These are phyloP conservation scores for Ogataea corticis DNA, from an alignment of 805 yeast genomes.

Conservation along the genomic window DNA sequence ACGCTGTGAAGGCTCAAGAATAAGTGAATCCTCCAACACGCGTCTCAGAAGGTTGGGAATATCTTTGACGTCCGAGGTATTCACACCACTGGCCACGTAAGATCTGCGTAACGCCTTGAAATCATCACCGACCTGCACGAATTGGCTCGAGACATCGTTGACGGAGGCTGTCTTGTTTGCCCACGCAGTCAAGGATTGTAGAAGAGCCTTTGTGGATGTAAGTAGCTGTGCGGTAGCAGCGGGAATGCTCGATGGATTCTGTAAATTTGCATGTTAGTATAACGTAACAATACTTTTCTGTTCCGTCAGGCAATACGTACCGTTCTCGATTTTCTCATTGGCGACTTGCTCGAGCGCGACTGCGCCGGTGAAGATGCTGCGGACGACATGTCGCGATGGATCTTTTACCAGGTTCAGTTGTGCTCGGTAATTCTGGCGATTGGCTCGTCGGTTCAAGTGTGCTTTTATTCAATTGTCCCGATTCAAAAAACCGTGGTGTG, in stretches of 20 bases:
- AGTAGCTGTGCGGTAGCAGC: slow-evolving; percentile 57
- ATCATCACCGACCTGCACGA: slow-evolving; percentile 91
- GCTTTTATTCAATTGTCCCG: no score
- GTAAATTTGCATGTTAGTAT: no score
- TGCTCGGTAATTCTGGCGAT: no score
- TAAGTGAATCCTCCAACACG: slow-evolving; percentile 81
- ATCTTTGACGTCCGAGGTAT: slow-evolving; percentile 81
- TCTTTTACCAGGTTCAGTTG: no score
- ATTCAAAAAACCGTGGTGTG: background rate
- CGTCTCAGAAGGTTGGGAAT: slow-evolving; percentile 81
- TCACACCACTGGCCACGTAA: slow-evolving; percentile 76
- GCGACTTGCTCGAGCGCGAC: slow-evolving; percentile 12
- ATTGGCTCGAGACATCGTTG: slow-evolving; percentile 82
- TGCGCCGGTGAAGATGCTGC: slow-evolving; percentile 6
- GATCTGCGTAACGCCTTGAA: slow-evolving; percentile 84
- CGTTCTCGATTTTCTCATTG: slow-evolving; percentile 13
- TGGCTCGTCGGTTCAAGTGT: background rate
- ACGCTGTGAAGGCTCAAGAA: slow-evolving; percentile 82
- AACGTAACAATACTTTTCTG: no score
- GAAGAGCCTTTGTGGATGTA: slow-evolving; percentile 82
- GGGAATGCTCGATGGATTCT: slow-evolving; percentile 64
- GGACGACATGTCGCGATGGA: slow-evolving; percentile 7
- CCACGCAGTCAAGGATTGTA: slow-evolving; percentile 91
- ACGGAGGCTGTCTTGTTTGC: slow-evolving; percentile 79
- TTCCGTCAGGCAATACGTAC: slow-evolving; percentile 6